A percentile compares a stretch with the other conserved stretches of the same genome.
Evolutionary conservation across 2,329 filamentous ascomycete genomes (phyloP).

Genomic region (Exophiala spinifera): DNA sequence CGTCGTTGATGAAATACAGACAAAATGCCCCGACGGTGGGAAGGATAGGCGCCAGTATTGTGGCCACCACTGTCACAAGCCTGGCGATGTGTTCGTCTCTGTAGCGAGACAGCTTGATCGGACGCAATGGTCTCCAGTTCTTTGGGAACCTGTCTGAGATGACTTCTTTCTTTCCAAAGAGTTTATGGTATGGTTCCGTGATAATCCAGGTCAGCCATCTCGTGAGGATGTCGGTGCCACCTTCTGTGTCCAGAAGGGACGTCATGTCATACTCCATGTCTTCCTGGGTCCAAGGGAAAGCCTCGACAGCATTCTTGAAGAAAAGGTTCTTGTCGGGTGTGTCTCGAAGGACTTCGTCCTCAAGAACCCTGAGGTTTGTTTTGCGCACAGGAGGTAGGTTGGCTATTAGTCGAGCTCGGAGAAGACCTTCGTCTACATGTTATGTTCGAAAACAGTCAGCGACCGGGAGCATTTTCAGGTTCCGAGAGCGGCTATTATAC

Average conservation of each 20-base stretch:
- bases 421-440: neutral
- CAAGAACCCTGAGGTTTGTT: conserved; percentile 1
- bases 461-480: neutral
- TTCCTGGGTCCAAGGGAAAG: neutral
- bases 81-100: neutral
- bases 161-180: neutral
- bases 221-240: conserved; percentile 3
- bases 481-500: neutral
- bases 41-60: conserved; percentile 31
- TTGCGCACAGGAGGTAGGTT: conserved; percentile 5
- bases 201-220: conserved; percentile 4
- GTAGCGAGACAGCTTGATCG: neutral
- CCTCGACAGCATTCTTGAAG: too few relatives aligned
- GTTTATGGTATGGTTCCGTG: conserved; percentile 2
- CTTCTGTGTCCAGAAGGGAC: neutral
- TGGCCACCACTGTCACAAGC: conserved; percentile 26
- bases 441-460: neutral
- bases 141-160: neutral
- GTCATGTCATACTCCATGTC: conserved; percentile 12
- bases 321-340: too few relatives aligned
- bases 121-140: conserved; percentile 1
- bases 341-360: neutral
- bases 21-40: conserved; percentile 31
- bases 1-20: conserved; percentile 31
- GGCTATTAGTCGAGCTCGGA: neutral